phyloP scores from a whole-genome alignment of 805 yeast genomes.

The Kuraishia cidri region DNA sequence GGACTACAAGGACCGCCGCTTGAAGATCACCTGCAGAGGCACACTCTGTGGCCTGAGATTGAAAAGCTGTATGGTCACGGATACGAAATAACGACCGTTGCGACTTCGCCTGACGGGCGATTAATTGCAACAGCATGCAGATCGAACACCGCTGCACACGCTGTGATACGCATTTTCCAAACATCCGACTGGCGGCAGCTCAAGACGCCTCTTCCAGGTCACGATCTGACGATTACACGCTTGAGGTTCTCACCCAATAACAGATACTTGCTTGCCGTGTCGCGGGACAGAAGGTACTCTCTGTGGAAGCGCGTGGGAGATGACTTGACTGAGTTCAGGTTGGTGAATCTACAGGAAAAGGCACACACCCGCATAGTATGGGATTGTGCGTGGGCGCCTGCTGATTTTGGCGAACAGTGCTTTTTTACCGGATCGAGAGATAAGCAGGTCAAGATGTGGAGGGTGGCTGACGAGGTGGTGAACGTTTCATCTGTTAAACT shows the following conservation, averaged over 20 bases:
- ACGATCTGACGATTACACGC: conserved; percentile 79
- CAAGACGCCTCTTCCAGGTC: conserved; percentile 48
- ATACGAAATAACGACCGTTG: conserved; percentile 80
- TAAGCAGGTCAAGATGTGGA: conserved; percentile 68
- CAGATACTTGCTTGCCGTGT: conserved; percentile 58
- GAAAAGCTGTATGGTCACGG: conserved; percentile 98
- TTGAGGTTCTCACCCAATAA: conserved; percentile 68
- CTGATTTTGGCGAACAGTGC: conserved; percentile 18
- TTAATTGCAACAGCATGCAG: conserved; percentile 86
- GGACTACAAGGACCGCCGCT: conserved; percentile 56
- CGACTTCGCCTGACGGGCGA: conserved; percentile 51
- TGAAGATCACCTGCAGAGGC: conserved; percentile 88
- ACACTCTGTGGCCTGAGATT: conserved; percentile 89
- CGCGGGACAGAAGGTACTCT: conserved; percentile 83
- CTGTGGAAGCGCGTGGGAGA: conserved; percentile 49
- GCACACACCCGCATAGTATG: conserved; percentile 91
- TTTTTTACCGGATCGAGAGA: conserved; percentile 85
- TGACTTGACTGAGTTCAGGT: conserved; percentile 9
- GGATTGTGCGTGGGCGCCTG: conserved; percentile 88
- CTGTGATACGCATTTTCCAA: conserved; percentile 73
- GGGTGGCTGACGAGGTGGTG: conserved; percentile 15
- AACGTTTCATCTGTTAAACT: conserved; percentile 33
- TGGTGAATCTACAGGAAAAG: conserved; percentile 33
- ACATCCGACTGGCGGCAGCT: conserved; percentile 54
- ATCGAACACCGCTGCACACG: conserved; percentile 78